phyloP scores from a whole-genome alignment of 495 filamentous ascomycete genomes.

The Neurospora sp. region DNA sequence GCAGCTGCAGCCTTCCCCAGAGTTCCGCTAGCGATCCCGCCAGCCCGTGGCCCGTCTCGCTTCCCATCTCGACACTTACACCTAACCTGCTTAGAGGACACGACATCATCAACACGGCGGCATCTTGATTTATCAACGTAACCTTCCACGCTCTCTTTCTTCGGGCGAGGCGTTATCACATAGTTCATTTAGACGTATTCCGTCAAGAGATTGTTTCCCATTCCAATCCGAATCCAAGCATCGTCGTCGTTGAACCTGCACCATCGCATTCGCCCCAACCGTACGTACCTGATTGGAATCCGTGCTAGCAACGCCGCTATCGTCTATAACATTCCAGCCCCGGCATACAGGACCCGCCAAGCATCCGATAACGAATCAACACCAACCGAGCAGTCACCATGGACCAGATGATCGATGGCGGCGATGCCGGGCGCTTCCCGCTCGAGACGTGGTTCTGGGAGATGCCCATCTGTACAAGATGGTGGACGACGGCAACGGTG shows the following conservation, averaged over 20 bases:
- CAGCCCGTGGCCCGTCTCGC: background rate
- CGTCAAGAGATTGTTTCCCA: background rate
- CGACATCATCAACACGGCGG: background rate
- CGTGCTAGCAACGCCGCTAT: background rate
- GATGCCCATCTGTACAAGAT: conserved; percentile 89
- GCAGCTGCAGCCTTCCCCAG: background rate
- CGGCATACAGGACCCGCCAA: background rate
- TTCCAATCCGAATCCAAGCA: background rate
- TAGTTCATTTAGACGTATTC: background rate
- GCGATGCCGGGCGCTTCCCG: conserved; percentile 62
- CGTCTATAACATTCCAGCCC: background rate
- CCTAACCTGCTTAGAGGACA: background rate
- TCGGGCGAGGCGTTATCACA: background rate
- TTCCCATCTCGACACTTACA: background rate
- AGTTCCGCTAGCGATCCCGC: background rate
- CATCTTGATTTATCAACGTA: background rate
- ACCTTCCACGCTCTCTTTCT: background rate
- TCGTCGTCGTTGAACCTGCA: background rate
- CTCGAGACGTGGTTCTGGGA: conserved; percentile 97
- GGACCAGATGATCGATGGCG: conserved; percentile 51
- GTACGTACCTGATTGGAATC: background rate
- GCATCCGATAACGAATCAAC: background rate
- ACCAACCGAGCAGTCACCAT: conserved; percentile 28
- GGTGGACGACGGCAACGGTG: conserved; percentile 92
- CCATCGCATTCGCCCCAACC: background rate